Evolutionary conservation across 2,329 filamentous ascomycete species (phyloP), one percentile per base, ranked within the genome.

Genomic region (Ceratocystis variospora): DNA sequence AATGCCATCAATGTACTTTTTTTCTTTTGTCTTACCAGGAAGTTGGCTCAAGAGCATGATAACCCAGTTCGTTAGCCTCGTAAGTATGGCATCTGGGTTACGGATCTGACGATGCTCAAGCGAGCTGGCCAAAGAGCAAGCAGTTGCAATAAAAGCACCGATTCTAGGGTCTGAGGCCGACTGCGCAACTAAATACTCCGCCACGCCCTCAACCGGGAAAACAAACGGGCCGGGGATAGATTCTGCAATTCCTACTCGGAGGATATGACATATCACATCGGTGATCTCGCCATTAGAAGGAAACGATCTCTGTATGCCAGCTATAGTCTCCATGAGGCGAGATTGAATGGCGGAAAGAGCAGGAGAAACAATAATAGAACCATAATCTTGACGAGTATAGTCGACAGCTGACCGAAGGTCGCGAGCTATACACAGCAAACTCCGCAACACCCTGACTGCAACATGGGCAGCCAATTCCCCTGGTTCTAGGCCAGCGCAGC

Each of bases 181-280:
- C 25, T 85, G 81, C 63, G 81, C 81, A 2, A 81, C 78, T 61
- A 94, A 79, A 72, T 88, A 87, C 53, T 84, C 79, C 10, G 85
- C 83, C n/a, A 89, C 83, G 69, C 84, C 79, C 0, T 80, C 76
- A 0, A 87, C 79, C 2, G 86, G 81, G 68, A 95, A 84, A 7
- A 92, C 88, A 71, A 94, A 93, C 0, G 89, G 87, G 0, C 89
- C 89, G 2, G 87, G 83, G 31, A 85, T 82, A 0, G 80, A 81
- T 73, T 95, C 90, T 0, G 86, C 86, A 71, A 92, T 92, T 0
- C 90, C 90, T 22, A 85, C 82, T 50, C 86, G 83, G 62, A 93
- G 79, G 61, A 92, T 83, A 67, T 80, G 80, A 75, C 89, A 94
- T 44, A 87, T 84, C 3, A 83, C 80, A 71, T 92, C 88, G 25